Conservation (phyloP, 2,329 filamentous ascomycete genomes). For the Hortaea werneckii region DNA sequence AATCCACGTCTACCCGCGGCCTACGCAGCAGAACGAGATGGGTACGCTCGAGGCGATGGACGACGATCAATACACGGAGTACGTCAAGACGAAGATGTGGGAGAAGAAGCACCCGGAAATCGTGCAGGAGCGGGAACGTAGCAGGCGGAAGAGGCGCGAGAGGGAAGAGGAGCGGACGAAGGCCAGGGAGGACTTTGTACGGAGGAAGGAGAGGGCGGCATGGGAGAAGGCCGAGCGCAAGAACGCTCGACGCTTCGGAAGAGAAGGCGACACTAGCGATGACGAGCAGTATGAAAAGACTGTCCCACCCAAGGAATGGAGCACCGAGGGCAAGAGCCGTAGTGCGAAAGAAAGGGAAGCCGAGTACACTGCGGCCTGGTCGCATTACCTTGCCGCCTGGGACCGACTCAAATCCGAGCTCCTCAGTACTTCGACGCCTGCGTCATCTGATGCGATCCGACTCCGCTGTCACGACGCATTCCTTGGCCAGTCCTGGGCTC, state of each 20-base stretch:
- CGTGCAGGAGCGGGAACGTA: slow-evolving; percentile 60
- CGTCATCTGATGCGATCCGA: slow-evolving; percentile 5
- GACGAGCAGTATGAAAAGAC: slow-evolving; percentile 44
- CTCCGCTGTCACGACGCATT: slow-evolving; percentile 29
- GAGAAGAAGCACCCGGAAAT: slow-evolving; percentile 83
- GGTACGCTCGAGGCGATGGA: slow-evolving; percentile 70
- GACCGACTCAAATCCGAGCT: slow-evolving; percentile 20
- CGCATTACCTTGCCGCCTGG: slow-evolving; percentile 20
- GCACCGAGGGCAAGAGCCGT: background rate
- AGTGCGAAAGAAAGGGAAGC: slow-evolving; percentile 4
- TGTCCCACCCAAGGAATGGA: background rate
- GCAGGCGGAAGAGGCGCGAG: slow-evolving; percentile 42
- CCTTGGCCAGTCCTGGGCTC: slow-evolving; percentile 64
- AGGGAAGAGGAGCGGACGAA: slow-evolving; percentile 34
- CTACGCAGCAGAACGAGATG: slow-evolving; percentile 41
- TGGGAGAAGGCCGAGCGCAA: slow-evolving; percentile 25
- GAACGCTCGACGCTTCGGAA: slow-evolving; percentile 28
- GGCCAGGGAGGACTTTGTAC: slow-evolving; percentile 31
- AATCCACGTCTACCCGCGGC: slow-evolving; percentile 72
- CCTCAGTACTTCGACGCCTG: slow-evolving; percentile 4
- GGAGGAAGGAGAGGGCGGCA: slow-evolving; percentile 26
- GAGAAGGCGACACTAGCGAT: slow-evolving; percentile 25
- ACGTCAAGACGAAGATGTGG: slow-evolving; percentile 87
- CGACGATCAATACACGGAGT: slow-evolving; percentile 82
- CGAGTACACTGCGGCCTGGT: slow-evolving; percentile 21